Evolutionary conservation across 805 yeast genomes (phyloP).

Genomic region (Candida railenensis): DNA sequence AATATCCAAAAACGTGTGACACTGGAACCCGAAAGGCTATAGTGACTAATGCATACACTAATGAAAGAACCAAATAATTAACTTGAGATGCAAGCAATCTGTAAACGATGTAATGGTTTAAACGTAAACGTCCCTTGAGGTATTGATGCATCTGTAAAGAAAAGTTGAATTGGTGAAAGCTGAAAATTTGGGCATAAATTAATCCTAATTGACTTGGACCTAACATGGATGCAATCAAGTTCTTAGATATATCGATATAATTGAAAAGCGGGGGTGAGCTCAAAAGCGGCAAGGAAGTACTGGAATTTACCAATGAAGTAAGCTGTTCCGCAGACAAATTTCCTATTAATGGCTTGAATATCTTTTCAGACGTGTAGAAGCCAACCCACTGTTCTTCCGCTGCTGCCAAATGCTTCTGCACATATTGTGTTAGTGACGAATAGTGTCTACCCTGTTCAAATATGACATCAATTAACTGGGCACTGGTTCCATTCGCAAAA

Average conservation of each 20-base stretch:
- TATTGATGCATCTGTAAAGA: conserved; percentile 21
- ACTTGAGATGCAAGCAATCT: conserved; percentile 29
- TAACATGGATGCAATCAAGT: conserved; percentile 19
- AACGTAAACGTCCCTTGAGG: conserved; percentile 19
- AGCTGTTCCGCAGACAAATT: conserved; percentile 15
- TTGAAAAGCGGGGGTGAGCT: conserved; percentile 21
- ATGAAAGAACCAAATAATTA: conserved; percentile 25
- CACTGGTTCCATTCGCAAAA: conserved; percentile 9
- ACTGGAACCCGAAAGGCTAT: conserved; percentile 30
- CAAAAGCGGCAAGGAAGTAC: conserved; percentile 16
- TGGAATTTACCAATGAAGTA: conserved; percentile 9
- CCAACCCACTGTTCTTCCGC: conserved; percentile 21
- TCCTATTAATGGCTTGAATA: conserved; percentile 17
- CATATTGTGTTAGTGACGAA: conserved; percentile 30
- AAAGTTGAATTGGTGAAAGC: conserved; percentile 36
- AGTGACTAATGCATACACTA: conserved; percentile 29
- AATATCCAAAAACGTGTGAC: conserved; percentile 23
- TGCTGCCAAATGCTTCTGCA: conserved; percentile 19
- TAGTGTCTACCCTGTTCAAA: conserved; percentile 30
- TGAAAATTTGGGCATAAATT: conserved; percentile 29
- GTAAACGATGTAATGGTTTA: conserved; percentile 24
- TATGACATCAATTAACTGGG: conserved; percentile 15
- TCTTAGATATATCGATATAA: conserved; percentile 20
- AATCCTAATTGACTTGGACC: conserved; percentile 35
- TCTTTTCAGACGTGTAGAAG: conserved; percentile 16